A percentile compares a stretch with the other conserved stretches of the same genome.
Evolutionary conservation across 139 green algal genomes (phyloP).

Genomic region (Closterium sp.): DNA sequence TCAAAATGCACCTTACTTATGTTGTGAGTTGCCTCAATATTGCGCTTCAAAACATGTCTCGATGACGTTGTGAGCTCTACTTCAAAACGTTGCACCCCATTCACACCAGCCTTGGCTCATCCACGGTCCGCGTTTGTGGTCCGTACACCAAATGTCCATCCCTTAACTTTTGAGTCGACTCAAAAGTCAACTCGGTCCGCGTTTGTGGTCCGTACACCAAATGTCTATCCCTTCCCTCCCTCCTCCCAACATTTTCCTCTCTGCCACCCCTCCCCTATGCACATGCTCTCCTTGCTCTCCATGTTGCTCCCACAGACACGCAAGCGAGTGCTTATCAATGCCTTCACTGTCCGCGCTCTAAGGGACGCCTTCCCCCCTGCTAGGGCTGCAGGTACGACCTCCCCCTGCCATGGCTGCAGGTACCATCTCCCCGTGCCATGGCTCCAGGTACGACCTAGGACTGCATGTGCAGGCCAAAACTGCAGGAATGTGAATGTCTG

Average conservation of each 20-base stretch:
- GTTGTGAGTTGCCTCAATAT: too few species aligned
- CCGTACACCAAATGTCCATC: too few species aligned
- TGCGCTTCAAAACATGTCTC: too few species aligned
- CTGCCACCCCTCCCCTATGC: not conserved
- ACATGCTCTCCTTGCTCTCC: not conserved
- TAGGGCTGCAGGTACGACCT: slow-evolving; percentile 22
- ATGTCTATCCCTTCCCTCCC: not conserved
- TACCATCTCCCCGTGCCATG: not conserved
- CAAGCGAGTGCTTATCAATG: slow-evolving; percentile 90
- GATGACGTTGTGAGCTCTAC: too few species aligned
- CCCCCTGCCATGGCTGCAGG: not conserved
- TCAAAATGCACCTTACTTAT: too few species aligned
- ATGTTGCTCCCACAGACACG: slow-evolving; percentile 46
- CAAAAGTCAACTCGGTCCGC: too few species aligned
- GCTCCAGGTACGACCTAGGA: not conserved
- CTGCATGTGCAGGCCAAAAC: too few species aligned
- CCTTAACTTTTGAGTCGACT: too few species aligned
- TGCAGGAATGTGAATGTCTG: not conserved
- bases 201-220: too few species aligned
- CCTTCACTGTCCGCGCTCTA: slow-evolving; percentile 82
- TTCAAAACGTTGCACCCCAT: too few species aligned
- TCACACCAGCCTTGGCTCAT: too few species aligned
- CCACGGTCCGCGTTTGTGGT: too few species aligned
- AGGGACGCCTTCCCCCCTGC: slow-evolving; percentile 69
- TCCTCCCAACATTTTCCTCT: not conserved